Percentiles rank a stretch among this genome's conserved stretches.
Conservation (phyloP, 441 rosid genomes). For the Viola pubescens region DNA sequence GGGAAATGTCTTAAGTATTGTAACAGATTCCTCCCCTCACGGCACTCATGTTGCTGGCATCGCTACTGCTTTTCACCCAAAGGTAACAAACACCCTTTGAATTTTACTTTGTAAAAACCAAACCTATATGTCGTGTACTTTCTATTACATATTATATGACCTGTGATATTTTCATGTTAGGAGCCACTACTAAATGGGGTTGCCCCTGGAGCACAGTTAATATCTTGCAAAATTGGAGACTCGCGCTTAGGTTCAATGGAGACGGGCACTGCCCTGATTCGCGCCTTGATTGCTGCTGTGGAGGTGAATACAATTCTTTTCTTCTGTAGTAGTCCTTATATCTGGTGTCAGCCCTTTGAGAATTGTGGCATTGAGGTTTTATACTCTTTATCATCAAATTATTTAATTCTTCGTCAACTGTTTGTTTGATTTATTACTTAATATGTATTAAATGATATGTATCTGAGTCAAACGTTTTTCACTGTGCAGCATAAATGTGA, state of each 20-base stretch:
- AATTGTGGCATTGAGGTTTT: background rate
- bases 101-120: background rate
- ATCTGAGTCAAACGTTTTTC: background rate
- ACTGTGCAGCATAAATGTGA: constrained; percentile 87
- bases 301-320: constrained; percentile 44
- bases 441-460: background rate
- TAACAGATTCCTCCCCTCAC: constrained; percentile 93
- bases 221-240: constrained; percentile 98
- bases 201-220: constrained; percentile 95
- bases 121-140: constrained; percentile 12
- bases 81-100: constrained; percentile 42
- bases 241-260: constrained; percentile 93
- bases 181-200: constrained; percentile 88
- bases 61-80: constrained; percentile 83
- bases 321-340: too few species aligned
- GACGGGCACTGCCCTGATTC: constrained; percentile 95
- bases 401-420: too few species aligned
- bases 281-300: constrained; percentile 88
- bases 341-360: background rate
- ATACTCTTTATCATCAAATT: background rate
- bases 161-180: constrained; percentile 31
- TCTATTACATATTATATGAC: constrained; percentile 15
- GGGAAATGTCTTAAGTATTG: constrained; percentile 80
- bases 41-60: constrained; percentile 99
- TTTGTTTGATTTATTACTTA: background rate